Evolutionary conservation across 805 yeast genomes (phyloP), one percentile per base, ranked within the genome.

Genomic region (Ogataea wickerhamii): DNA sequence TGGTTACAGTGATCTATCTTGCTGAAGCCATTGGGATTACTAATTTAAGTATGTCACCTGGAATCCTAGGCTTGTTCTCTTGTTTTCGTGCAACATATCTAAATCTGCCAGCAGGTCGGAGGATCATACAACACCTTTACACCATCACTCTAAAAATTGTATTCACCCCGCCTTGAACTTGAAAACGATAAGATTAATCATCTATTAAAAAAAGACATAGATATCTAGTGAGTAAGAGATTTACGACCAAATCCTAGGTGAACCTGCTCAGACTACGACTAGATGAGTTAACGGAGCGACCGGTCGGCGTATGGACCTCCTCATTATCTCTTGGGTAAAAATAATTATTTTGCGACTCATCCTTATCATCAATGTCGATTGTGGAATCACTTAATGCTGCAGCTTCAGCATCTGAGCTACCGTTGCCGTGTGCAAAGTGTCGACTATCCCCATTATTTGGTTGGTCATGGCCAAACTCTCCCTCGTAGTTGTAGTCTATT

Each of bases 241-340:
- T n/a, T n/a, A n/a, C n/a, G n/a, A n/a, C n/a, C n/a, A n/a, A 11
- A 26, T 26, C 8, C n/a, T 26, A 26, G 7, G n/a, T 10, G n/a
- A 12, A 8, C n/a, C 29, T 26, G 20, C 37, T 44, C 16, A 43
- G 20, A 19, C 31, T 36, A 4, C 24, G 32, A 12, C 34, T 22
- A 4, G 47, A 34, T 6, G 36, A 12, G 11, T 43, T 39, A 3
- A 37, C 37, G 12, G 47, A 38, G 6, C 20, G 23, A 14, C 30
- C 32, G 16, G 28, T 16, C n/a, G 58, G 56, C 2, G 58, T 52
- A 12, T 16, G 34, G 3, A 51, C 36, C 40, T 64, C 69, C 18
- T 73, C 76, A 44, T 66, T 70, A 5, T 60, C 66, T 6, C 60
- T 50, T 4, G 77, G 78, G 45, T 65, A 70, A n/a, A 74, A 75